Evolutionary conservation across 1,284 basidiomycete genomes (phyloP), one percentile per base, ranked within the genome.

Genomic region (Cerioporus squamosus): DNA sequence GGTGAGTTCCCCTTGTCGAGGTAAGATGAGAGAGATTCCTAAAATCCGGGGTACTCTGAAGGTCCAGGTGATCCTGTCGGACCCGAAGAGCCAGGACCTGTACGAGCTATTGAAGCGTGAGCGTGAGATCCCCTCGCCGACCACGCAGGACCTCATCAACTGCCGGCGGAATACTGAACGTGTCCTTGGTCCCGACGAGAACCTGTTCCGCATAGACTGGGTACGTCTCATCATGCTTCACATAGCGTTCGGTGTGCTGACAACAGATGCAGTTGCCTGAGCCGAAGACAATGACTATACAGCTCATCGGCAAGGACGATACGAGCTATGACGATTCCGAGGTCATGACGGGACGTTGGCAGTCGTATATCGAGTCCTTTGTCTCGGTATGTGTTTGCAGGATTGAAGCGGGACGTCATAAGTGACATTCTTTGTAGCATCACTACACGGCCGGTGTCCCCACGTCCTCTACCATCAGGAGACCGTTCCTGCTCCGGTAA

Each of bases 181-280:
- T 49, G 83, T 94, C 7, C 75, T 97, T 44, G 93, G 92, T 1
- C 83, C 88, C 0, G 95, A 98, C 55, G 97, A 98, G 73, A 95
- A 93, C 71, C 77, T 98, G 17, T 98, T 93, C 80, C 84, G 94
- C 20, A 85, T 98, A 46, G 95, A 96, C 75, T 97, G 94, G 91
- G 93, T 95, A 69, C 55, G 86, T 77, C 24, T 31, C 24, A 23
- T 23, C 12, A 2, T 14, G 17, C 2, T 26, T 1, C 22, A 6
- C 36, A 38, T 17, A 5, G 29, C 22, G 18, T 15, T 48, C 9
- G 10, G n/a, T 42, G n/a, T 42, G 26, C 9, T 49, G 36, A 51
- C 15, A 60, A 62, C 64, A 9, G 49, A 68, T 46, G 38, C 66
- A 95, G 94, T 77, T 91, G 18, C 85, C 88, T 0, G 81, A 86